phyloP scores from a whole-genome alignment of 2,329 filamentous ascomycete genomes.

The Botrytis squamosa region DNA sequence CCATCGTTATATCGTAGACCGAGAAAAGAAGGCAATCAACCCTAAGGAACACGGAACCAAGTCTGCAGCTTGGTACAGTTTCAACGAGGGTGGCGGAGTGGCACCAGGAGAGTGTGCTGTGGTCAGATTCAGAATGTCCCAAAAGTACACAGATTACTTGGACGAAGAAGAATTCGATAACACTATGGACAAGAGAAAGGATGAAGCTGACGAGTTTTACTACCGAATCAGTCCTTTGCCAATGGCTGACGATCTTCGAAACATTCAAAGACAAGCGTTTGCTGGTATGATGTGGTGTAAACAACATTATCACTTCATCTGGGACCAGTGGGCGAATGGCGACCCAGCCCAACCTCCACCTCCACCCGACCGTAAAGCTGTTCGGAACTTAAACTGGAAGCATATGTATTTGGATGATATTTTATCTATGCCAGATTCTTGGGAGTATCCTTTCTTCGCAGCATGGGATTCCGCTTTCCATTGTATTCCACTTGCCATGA shows the following conservation, averaged over 20 bases:
- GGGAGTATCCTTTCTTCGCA: slow-evolving; percentile 98
- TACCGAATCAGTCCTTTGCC: slow-evolving; percentile 88
- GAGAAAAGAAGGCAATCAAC: slow-evolving; percentile 78
- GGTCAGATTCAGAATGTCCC: slow-evolving; percentile 85
- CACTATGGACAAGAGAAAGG: slow-evolving; percentile 77
- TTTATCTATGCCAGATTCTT: slow-evolving; percentile 95
- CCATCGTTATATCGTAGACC: slow-evolving; percentile 81
- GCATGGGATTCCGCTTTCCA: slow-evolving; percentile 98
- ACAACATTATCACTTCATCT: slow-evolving; percentile 94
- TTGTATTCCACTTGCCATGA: slow-evolving; percentile 93
- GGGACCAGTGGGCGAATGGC: slow-evolving; percentile 97
- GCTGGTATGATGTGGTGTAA: slow-evolving; percentile 99
- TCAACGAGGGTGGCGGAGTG: slow-evolving; percentile 86
- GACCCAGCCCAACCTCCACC: slow-evolving; percentile 87
- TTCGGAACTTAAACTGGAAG: slow-evolving; percentile 89
- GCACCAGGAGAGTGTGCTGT: slow-evolving; percentile 90
- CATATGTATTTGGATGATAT: slow-evolving; percentile 95
- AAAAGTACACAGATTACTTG: slow-evolving; percentile 71
- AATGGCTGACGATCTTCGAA: slow-evolving; percentile 89
- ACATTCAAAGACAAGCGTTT: slow-evolving; percentile 92
- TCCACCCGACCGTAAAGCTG: slow-evolving; percentile 71
- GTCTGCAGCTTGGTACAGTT: slow-evolving; percentile 85
- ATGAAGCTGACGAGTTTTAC: slow-evolving; percentile 97
- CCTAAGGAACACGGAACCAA: slow-evolving; percentile 81
- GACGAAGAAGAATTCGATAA: slow-evolving; percentile 94